Percentiles rank a stretch among this genome's conserved stretches.
Evolutionary conservation across 164 flowering plant species (phyloP).

Genomic region (Cinnamomum micranthum): DNA sequence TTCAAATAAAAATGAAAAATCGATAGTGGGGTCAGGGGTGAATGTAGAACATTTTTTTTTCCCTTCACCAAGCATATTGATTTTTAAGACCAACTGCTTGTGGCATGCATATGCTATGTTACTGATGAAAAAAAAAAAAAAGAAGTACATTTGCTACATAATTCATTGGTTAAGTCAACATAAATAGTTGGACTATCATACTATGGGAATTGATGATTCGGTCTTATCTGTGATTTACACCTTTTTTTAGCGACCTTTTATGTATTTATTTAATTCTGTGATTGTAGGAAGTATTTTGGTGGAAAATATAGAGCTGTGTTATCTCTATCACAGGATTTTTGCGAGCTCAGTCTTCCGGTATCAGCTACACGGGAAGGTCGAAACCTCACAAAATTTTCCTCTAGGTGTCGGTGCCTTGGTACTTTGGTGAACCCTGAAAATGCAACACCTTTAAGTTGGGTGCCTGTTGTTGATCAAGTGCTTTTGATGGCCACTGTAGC

Average conservation of each 20-base stretch:
- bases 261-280: slow-evolving; percentile 6
- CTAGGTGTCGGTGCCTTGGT: slow-evolving; percentile 45
- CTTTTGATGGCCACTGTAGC: slow-evolving; percentile 62
- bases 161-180: too few species aligned
- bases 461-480: slow-evolving; percentile 60
- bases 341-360: slow-evolving; percentile 12
- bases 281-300: slow-evolving; percentile 26
- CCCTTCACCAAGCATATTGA: too few species aligned
- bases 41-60: too few species aligned
- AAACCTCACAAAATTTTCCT: slow-evolving; percentile 14
- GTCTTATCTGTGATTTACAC: too few species aligned
- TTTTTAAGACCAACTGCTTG: too few species aligned
- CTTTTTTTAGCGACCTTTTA: too few species aligned
- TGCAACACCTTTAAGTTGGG: slow-evolving; percentile 45
- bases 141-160: neutral
- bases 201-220: too few species aligned
- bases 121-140: too few species aligned
- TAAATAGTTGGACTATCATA: too few species aligned
- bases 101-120: too few species aligned
- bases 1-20: too few species aligned
- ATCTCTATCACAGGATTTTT: slow-evolving; percentile 15
- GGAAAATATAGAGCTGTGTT: slow-evolving; percentile 15
- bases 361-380: slow-evolving; percentile 13
- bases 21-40: too few species aligned
- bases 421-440: slow-evolving; percentile 40